These are phyloP conservation scores for Suillus ampliporus DNA, from an alignment of 768 basidiomycete genomes.

Conservation along the genomic window DNA sequence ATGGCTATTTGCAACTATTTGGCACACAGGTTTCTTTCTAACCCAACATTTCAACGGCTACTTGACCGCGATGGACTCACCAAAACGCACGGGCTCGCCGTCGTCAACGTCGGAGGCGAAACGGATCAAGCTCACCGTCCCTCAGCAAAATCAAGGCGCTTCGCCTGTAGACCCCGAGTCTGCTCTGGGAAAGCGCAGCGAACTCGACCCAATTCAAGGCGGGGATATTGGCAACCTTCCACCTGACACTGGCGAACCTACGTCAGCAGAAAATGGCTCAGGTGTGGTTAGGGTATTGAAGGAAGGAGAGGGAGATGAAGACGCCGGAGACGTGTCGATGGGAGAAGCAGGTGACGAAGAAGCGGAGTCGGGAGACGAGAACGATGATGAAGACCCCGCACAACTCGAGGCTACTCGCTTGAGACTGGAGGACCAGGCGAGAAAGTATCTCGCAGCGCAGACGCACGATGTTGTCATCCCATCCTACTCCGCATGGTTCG, in stretches of 20 bases:
- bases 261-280: conserved; percentile 18
- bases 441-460: conserved; percentile 95
- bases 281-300: conserved; percentile 47
- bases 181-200: conserved; percentile 85
- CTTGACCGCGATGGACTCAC: conserved; percentile 58
- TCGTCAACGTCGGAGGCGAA: conserved; percentile 60
- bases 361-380: conserved; percentile 77
- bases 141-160: conserved; percentile 65
- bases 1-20: neutral
- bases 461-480: conserved; percentile 97
- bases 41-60: conserved; percentile 17
- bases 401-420: conserved; percentile 81
- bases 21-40: conserved; percentile 7
- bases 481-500: conserved; percentile 98
- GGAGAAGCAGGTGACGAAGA: conserved; percentile 80
- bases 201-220: conserved; percentile 82
- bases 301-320: conserved; percentile 67
- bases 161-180: conserved; percentile 77
- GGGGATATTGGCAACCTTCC: conserved; percentile 81
- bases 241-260: conserved; percentile 24
- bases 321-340: conserved; percentile 81
- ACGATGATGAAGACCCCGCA: conserved; percentile 86
- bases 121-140: conserved; percentile 60
- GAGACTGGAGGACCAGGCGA: conserved; percentile 84
- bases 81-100: conserved; percentile 67